Percentiles rank a stretch among this genome's conserved stretches.
Evolutionary conservation across 2,329 filamentous ascomycete genomes (phyloP).

Genomic region (Trichoderma sp.): DNA sequence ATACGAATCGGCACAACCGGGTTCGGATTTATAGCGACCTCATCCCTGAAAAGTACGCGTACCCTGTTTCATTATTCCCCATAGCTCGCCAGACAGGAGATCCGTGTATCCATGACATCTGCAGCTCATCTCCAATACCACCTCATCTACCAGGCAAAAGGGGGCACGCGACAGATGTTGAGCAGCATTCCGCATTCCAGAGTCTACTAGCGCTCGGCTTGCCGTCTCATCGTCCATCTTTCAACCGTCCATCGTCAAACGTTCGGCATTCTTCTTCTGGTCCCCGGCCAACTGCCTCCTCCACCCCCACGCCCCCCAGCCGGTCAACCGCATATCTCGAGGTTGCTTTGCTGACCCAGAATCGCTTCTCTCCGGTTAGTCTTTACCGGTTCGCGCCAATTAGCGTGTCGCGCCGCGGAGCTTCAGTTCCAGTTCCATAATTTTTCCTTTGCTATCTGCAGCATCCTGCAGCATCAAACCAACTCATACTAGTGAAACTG

Average conservation of each 20-base stretch:
- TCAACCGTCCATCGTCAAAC: not conserved
- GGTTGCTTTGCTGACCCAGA: not conserved
- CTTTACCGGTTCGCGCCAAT: not conserved
- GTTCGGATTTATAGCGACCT: not conserved
- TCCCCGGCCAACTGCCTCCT: not conserved
- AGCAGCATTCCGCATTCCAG: conserved; percentile 4
- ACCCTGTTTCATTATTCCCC: not conserved
- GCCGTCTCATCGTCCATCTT: not conserved
- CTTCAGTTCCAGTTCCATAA: conserved; percentile 6
- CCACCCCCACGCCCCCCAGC: not conserved
- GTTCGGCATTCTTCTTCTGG: not conserved
- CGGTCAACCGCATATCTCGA: not conserved
- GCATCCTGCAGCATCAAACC: conserved; percentile 4
- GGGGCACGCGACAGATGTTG: conserved; percentile 3
- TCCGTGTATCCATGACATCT: not conserved
- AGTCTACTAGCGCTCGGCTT: not conserved
- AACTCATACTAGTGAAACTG: conserved; percentile 12
- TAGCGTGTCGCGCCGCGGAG: conserved; percentile 8
- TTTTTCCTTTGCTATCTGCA: not conserved
- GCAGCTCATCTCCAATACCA: conserved; percentile 6
- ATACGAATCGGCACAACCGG: conserved; percentile 2
- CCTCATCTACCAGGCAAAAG: conserved; percentile 2
- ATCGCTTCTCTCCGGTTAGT: not conserved
- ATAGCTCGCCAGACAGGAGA: not conserved
- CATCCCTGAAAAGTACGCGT: conserved; percentile 13